Conservation (phyloP, 345 rosid genomes). For the Linum usitatissimum region DNA sequence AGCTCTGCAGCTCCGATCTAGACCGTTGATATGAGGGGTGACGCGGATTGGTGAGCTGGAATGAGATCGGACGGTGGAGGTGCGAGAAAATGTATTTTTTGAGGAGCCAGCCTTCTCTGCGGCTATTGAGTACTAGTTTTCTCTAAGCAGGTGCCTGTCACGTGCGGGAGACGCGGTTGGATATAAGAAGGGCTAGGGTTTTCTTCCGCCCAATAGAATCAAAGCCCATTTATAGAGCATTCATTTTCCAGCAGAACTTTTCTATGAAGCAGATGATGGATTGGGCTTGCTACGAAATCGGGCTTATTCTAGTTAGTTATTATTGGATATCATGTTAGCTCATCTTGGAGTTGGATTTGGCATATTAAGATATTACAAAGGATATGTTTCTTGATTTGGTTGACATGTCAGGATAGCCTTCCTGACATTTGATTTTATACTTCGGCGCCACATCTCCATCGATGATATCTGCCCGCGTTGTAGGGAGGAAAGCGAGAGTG, state of each 20-base stretch:
- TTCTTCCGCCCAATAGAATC: background rate
- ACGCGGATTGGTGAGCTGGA: constrained; percentile 52
- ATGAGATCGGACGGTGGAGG: constrained; percentile 29
- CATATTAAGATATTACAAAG: too few species aligned
- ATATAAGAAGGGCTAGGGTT: constrained; percentile 26
- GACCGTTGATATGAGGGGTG: constrained; percentile 34
- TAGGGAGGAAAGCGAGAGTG: too few species aligned
- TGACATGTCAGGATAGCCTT: too few species aligned
- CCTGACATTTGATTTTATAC: too few species aligned
- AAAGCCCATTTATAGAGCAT: background rate
- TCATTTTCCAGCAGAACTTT: too few species aligned
- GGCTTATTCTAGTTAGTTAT: too few species aligned
- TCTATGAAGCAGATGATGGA: background rate
- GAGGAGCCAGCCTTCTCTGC: constrained; percentile 16
- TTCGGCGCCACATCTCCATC: too few species aligned
- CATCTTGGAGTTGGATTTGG: too few species aligned
- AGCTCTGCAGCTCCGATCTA: constrained; percentile 43
- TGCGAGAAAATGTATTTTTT: constrained; percentile 25
- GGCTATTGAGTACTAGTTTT: constrained; percentile 22
- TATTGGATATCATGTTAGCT: too few species aligned
- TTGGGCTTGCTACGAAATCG: background rate
- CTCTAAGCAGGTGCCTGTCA: constrained; percentile 26
- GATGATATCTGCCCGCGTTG: too few species aligned
- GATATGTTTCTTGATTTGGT: too few species aligned
- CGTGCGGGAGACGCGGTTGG: constrained; percentile 16